Evolutionary conservation across 106 monocot genomes (phyloP).

Genomic region (Allium cepa): DNA sequence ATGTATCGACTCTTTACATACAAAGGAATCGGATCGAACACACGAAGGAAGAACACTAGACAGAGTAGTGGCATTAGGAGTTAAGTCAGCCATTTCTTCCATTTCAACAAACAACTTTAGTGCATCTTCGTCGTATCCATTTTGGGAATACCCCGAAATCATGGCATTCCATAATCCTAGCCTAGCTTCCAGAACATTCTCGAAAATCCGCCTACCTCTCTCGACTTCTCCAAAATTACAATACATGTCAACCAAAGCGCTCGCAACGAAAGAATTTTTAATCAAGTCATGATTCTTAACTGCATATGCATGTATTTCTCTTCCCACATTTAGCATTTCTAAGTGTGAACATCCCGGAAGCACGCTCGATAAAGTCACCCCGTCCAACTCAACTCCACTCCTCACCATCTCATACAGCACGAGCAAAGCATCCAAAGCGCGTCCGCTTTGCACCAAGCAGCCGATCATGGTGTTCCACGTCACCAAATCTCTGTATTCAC

Average conservation of each 20-base stretch:
- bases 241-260: slow-evolving; percentile 88
- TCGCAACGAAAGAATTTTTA: slow-evolving; percentile 76
- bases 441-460: slow-evolving; percentile 45
- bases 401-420: slow-evolving; percentile 32
- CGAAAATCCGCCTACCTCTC: slow-evolving; percentile 35
- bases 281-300: slow-evolving; percentile 44
- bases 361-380: slow-evolving; percentile 59
- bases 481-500: slow-evolving; percentile 29
- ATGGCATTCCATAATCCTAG: slow-evolving; percentile 94
- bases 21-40: slow-evolving; percentile 48
- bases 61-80: slow-evolving; percentile 77
- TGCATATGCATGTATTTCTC: slow-evolving; percentile 67
- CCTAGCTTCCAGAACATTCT: slow-evolving; percentile 25
- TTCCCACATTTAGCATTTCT: slow-evolving; percentile 46
- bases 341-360: slow-evolving; percentile 60
- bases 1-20: slow-evolving; percentile 65
- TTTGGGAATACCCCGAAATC: slow-evolving; percentile 73
- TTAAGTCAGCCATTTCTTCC: slow-evolving; percentile 40
- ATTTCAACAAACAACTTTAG: slow-evolving; percentile 58
- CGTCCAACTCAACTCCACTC: slow-evolving; percentile 45
- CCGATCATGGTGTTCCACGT: slow-evolving; percentile 93
- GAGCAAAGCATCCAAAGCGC: slow-evolving; percentile 25
- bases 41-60: slow-evolving; percentile 80
- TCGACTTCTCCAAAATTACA: slow-evolving; percentile 40
- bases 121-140: slow-evolving; percentile 59